These are phyloP conservation scores for Neonectria punicea DNA, from an alignment of 2,329 filamentous ascomycete genomes.

Conservation along the genomic window DNA sequence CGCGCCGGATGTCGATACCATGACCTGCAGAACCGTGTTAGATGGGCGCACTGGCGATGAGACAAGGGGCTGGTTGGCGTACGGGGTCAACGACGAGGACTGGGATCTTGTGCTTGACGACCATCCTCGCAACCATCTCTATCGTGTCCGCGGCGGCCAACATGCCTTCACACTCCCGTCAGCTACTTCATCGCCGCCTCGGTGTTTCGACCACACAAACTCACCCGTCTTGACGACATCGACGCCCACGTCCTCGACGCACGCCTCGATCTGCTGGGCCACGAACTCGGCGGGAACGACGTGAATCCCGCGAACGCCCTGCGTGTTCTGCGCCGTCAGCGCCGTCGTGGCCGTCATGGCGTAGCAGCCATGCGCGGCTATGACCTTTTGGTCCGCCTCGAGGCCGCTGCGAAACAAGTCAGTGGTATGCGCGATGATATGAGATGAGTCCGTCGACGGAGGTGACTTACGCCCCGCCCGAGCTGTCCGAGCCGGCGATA, in stretches of 20 bases:
- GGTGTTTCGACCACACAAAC: constrained; percentile 32
- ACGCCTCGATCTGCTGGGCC: constrained; percentile 84
- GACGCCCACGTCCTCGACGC: constrained; percentile 83
- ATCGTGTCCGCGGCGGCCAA: constrained; percentile 52
- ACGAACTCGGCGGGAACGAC: constrained; percentile 82
- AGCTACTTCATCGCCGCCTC: not conserved
- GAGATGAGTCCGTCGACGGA: not conserved
- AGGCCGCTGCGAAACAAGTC: constrained; percentile 72
- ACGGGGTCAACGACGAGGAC: constrained; percentile 53
- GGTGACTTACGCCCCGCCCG: constrained; percentile 79
- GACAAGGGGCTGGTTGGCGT: constrained; percentile 12
- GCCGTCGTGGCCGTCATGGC: constrained; percentile 96
- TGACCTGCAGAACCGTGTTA: constrained; percentile 69
- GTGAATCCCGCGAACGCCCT: constrained; percentile 84
- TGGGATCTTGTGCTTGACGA: constrained; percentile 46
- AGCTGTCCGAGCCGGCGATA: constrained; percentile 90
- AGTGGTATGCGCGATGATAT: not conserved
- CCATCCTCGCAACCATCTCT: constrained; percentile 46
- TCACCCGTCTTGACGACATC: constrained; percentile 93
- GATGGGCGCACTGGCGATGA: constrained; percentile 10
- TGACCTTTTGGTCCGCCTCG: constrained; percentile 95
- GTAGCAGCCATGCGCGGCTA: constrained; percentile 92
- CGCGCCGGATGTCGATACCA: constrained; percentile 87
- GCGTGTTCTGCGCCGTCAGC: constrained; percentile 94
- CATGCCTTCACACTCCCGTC: constrained; percentile 47